Evolutionary conservation across 345 rosid species (phyloP).

Genomic region (Garcia nutans): DNA sequence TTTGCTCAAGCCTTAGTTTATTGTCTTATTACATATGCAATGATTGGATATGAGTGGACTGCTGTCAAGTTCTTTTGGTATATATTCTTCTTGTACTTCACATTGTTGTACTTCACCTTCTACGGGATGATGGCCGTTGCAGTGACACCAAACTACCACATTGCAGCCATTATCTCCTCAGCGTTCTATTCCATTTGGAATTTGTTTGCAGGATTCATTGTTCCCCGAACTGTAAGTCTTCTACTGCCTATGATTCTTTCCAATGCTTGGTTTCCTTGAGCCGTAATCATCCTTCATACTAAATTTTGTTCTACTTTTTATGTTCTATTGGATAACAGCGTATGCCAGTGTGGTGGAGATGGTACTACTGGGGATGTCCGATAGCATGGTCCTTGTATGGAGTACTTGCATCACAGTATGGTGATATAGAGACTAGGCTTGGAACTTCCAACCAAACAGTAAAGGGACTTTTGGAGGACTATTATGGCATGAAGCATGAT

Average conservation of each 20-base stretch:
- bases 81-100: constrained; percentile 54
- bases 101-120: constrained; percentile 63
- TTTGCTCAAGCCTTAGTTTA: constrained; percentile 49
- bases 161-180: constrained; percentile 48
- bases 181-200: constrained; percentile 58
- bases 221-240: constrained; percentile 54
- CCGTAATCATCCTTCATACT: neutral
- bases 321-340: neutral
- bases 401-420: constrained; percentile 17
- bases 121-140: constrained; percentile 75
- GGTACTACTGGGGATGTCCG: constrained; percentile 28
- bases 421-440: neutral
- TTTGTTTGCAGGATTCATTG: constrained; percentile 59
- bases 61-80: constrained; percentile 62
- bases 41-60: constrained; percentile 69
- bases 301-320: neutral
- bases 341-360: constrained; percentile 28
- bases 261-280: neutral
- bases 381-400: constrained; percentile 24
- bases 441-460: neutral
- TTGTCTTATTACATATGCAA: constrained; percentile 50
- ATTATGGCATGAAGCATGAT: constrained; percentile 17
- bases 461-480: neutral
- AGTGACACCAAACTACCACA: constrained; percentile 62
- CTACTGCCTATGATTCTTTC: neutral